Evolutionary conservation across 2,329 filamentous ascomycete species (phyloP).

Genomic region (Colletotrichum navitas): DNA sequence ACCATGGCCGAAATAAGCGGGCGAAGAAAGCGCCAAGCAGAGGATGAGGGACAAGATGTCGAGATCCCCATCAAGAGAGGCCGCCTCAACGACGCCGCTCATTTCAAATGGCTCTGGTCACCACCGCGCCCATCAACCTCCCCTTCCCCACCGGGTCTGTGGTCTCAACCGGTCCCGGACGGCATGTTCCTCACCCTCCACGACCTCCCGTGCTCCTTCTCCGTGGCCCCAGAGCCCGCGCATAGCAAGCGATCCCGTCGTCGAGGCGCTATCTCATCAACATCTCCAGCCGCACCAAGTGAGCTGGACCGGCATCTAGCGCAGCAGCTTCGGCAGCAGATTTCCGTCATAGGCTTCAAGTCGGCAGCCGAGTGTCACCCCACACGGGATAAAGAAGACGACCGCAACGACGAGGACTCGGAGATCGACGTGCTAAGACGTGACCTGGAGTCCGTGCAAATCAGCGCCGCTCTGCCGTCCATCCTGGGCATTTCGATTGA

Average conservation of each 20-base stretch:
- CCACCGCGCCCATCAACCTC: neutral
- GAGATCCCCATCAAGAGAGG: constrained; percentile 17
- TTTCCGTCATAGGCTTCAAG: constrained; percentile 25
- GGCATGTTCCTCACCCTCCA: constrained; percentile 19
- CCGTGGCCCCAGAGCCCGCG: constrained; percentile 15
- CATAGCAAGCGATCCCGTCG: constrained; percentile 18
- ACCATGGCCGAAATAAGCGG: constrained; percentile 27
- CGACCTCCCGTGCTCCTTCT: constrained; percentile 27
- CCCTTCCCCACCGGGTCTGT: constrained; percentile 14
- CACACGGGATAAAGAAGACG: neutral
- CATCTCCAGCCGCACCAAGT: constrained; percentile 12
- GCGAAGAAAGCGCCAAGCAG: constrained; percentile 31
- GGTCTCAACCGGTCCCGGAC: constrained; percentile 20
- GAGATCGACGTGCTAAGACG: constrained; percentile 24
- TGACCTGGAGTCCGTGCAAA: constrained; percentile 34
- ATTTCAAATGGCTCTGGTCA: constrained; percentile 35
- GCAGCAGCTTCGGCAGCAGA: constrained; percentile 36
- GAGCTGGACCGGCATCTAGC: constrained; percentile 32
- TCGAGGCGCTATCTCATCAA: constrained; percentile 37
- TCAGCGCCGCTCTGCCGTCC: constrained; percentile 30
- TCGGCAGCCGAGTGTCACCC: neutral
- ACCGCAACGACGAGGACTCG: neutral
- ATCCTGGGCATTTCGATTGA: constrained; percentile 30
- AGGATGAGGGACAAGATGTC: constrained; percentile 12
- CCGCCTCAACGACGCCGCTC: constrained; percentile 1